phyloP scores from a whole-genome alignment of 2,329 filamentous ascomycete genomes.

The Thelonectria blattea region DNA sequence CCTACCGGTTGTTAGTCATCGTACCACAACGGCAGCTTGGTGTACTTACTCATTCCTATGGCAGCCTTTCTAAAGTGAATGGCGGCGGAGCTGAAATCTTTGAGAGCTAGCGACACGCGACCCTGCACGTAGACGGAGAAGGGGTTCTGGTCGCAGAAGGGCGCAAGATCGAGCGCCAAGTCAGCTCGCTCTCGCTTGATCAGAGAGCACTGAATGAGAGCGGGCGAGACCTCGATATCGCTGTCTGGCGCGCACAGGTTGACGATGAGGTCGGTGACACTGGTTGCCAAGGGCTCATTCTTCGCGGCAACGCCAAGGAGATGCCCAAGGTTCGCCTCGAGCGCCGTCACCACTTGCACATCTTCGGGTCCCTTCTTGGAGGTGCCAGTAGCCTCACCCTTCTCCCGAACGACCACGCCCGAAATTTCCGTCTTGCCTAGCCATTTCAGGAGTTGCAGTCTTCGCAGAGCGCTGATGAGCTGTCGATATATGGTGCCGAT shows the following conservation, averaged over 20 bases:
- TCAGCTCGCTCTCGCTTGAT: slow-evolving; percentile 66
- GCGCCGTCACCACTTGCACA: slow-evolving; percentile 58
- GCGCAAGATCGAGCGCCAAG: slow-evolving; percentile 61
- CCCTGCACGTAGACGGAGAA: slow-evolving; percentile 85
- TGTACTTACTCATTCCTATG: slow-evolving; percentile 77
- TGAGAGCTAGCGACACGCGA: slow-evolving; percentile 74
- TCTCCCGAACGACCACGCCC: slow-evolving; percentile 53
- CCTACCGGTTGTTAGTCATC: slow-evolving; percentile 47
- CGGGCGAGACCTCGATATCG: slow-evolving; percentile 67
- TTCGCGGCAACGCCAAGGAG: slow-evolving; percentile 64
- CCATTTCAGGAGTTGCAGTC: slow-evolving; percentile 77
- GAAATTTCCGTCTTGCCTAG: slow-evolving; percentile 65
- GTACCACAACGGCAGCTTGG: background rate
- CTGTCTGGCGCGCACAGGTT: slow-evolving; percentile 70
- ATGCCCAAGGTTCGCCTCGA: slow-evolving; percentile 66
- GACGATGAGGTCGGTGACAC: slow-evolving; percentile 70
- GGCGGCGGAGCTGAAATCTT: slow-evolving; percentile 76
- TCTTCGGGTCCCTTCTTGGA: slow-evolving; percentile 54
- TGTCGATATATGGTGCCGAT: slow-evolving; percentile 73
- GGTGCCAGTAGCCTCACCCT: slow-evolving; percentile 39
- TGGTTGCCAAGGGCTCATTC: slow-evolving; percentile 59
- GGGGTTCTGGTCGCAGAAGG: slow-evolving; percentile 62
- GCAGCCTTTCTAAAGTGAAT: slow-evolving; percentile 82
- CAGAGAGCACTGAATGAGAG: slow-evolving; percentile 67
- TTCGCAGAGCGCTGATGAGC: slow-evolving; percentile 72